phyloP scores from a whole-genome alignment of 2,329 filamentous ascomycete genomes.

The Colletotrichum sp. region DNA sequence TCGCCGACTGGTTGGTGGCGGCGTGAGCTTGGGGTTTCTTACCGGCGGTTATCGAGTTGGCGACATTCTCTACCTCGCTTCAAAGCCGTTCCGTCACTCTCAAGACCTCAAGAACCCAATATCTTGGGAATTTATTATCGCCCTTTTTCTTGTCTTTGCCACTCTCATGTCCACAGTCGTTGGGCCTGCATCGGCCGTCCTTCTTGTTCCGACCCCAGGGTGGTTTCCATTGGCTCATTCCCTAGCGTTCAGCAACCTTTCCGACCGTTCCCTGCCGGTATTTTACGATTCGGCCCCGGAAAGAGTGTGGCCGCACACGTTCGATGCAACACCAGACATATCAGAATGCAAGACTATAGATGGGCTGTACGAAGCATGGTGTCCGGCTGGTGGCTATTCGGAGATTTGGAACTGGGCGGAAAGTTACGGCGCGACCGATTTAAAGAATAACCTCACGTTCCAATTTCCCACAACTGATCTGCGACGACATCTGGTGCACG shows the following conservation, averaged over 20 bases:
- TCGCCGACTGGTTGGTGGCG: neutral
- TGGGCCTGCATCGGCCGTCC: constrained; percentile 12
- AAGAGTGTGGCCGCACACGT: neutral
- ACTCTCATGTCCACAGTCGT: constrained; percentile 11
- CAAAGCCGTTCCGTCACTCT: neutral
- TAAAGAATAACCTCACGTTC: neutral
- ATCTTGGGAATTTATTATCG: neutral
- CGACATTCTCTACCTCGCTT: constrained; percentile 7
- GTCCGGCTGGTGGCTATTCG: neutral
- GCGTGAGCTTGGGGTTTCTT: constrained; percentile 8
- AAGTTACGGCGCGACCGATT: neutral
- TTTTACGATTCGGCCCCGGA: neutral
- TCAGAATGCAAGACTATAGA: neutral
- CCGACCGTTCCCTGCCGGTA: neutral
- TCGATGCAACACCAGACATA: neutral
- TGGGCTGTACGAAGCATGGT: neutral
- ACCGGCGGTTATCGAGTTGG: constrained; percentile 14
- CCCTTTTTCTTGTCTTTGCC: neutral
- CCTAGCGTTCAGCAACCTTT: neutral
- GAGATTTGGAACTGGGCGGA: constrained; percentile 1
- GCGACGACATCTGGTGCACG: neutral
- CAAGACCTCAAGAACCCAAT: neutral
- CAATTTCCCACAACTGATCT: neutral
- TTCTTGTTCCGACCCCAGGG: constrained; percentile 7
- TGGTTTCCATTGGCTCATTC: neutral